These are phyloP conservation scores for Termitomyces sp. DNA, from an alignment of 768 basidiomycete genomes.

Conservation along the genomic window DNA sequence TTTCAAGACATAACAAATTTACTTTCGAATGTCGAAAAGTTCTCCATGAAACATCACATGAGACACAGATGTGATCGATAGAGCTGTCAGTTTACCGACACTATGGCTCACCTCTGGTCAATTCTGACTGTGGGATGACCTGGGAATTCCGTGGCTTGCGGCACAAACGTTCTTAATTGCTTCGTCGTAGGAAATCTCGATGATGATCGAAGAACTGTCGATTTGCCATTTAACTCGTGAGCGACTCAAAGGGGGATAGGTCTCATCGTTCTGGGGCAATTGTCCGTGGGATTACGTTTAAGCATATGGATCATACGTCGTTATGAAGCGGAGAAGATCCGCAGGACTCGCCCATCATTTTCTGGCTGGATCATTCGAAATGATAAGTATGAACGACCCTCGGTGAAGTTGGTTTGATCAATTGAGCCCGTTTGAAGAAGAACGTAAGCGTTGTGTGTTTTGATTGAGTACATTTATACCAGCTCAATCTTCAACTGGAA, in stretches of 20 bases:
- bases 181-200: neutral
- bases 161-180: neutral
- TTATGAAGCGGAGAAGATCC: neutral
- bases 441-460: neutral
- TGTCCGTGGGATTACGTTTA: no score
- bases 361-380: neutral
- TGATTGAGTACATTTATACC: neutral
- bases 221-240: neutral
- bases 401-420: neutral
- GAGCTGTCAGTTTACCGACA: neutral
- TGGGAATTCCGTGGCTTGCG: neutral
- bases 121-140: neutral
- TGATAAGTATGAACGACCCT: neutral
- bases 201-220: neutral
- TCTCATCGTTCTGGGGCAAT: neutral
- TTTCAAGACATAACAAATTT: neutral
- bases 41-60: neutral
- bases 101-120: neutral
- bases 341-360: neutral
- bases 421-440: neutral
- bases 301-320: neutral
- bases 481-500: neutral
- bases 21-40: neutral
- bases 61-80: neutral
- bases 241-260: neutral